Conservation (phyloP, 106 monocot genomes). For the Hemerocallis citrina region DNA sequence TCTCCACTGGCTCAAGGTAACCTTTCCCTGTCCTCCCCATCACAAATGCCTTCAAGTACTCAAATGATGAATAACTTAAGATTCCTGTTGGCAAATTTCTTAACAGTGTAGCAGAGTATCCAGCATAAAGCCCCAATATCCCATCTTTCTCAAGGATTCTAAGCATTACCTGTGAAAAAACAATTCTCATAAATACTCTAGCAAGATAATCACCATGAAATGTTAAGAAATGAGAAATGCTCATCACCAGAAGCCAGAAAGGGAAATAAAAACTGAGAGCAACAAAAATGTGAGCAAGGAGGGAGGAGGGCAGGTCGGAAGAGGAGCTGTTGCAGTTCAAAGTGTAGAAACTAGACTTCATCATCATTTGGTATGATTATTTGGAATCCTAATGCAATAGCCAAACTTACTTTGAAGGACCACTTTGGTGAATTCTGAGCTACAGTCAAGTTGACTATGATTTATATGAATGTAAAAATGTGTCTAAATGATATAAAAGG, state of each 20-base stretch:
- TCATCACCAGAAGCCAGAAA: background rate
- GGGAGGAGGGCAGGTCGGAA: no score
- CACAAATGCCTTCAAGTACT: constrained; percentile 82
- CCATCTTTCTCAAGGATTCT: constrained; percentile 74
- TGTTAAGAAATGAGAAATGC: background rate
- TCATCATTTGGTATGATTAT: background rate
- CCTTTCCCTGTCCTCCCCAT: constrained; percentile 31
- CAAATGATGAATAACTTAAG: constrained; percentile 93
- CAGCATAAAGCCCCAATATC: constrained; percentile 77
- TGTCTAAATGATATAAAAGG: no score
- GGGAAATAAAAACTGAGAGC: no score
- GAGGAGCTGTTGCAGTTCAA: no score
- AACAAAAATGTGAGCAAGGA: no score
- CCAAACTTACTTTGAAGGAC: no score
- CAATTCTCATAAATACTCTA: background rate
- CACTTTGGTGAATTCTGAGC: no score
- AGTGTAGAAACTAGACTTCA: background rate
- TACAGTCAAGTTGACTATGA: no score
- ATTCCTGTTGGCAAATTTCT: constrained; percentile 81
- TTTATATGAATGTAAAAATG: no score
- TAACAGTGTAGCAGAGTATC: constrained; percentile 82
- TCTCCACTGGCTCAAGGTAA: constrained; percentile 65
- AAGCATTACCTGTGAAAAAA: constrained; percentile 35
- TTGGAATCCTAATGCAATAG: background rate
- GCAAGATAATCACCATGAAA: background rate